Base-by-base conservation (phyloP, 306 rosid genomes). In the Trifolium repens region DNA sequence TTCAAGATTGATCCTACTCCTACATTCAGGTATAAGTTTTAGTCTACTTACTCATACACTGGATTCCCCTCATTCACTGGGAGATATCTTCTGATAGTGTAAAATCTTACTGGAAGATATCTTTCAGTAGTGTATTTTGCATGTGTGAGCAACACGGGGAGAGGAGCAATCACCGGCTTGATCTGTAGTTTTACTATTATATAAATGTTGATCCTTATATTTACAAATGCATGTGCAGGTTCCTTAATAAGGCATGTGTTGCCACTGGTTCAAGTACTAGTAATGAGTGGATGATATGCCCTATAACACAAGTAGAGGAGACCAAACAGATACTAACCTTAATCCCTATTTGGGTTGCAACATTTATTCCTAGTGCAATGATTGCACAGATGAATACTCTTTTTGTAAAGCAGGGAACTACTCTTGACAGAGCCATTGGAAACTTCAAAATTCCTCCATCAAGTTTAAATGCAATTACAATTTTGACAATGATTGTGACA, bases 241-340 rank as follows among this genome's bases (percentile, higher is more conserved):
- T 88, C 77, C 89, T 88, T 1, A 86, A 89, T 81, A 89, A 88
- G 85, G 94, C 96, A 2, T 81, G 90, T 5, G 91, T 89, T 2
- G 82, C 52, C 54, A 88, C 58, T 5, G 79, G 53, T 34, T 40
- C 86, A 34, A 78, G 43, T 39, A 78, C 74, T 46, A 74, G 84
- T 71, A 57, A 71, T 67, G 86, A 83, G n/a, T 88, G 96, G 96
- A 77, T 43, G 80, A 82, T 80, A 55, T 88, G 96, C 69, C 67
- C 89, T 2, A 90, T 89, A 46, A 93, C 92, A 9, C 92, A 91
- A 84, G 97, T 89, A 1, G 96, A 93, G 71, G 97, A 93, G 81
- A 91, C 97, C 4, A 91, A 89, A 74, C 96, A 91, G 80, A 93
- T 91, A 84, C 47, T 87, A 13, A 89, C 73, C 67, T 82, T 93